phyloP scores from a whole-genome alignment of 1,284 basidiomycete species.

The Fomes fomentarius region DNA sequence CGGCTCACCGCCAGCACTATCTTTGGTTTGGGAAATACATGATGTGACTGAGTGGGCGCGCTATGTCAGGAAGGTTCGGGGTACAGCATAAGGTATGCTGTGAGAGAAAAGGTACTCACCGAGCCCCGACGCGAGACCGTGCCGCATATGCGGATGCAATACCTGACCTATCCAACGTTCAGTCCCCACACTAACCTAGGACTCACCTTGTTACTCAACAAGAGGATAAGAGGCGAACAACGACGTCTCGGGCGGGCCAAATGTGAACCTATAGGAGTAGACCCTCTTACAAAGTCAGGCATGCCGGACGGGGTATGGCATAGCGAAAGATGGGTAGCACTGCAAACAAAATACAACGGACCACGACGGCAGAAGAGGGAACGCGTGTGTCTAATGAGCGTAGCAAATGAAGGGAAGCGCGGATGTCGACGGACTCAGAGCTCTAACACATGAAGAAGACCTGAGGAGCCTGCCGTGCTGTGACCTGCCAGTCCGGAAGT shows the following conservation, averaged over 20 bases:
- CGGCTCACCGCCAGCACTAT: too few relatives aligned
- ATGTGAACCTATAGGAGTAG: background rate
- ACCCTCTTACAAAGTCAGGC: background rate
- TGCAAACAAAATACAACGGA: constrained; percentile 10
- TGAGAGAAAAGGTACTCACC: too few relatives aligned
- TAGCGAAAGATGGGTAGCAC: background rate
- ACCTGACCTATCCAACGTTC: background rate
- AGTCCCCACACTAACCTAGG: background rate
- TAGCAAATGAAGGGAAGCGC: constrained; percentile 7
- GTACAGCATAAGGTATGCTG: too few relatives aligned
- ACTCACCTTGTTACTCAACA: background rate
- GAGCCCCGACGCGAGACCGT: too few relatives aligned
- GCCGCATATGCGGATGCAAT: background rate
- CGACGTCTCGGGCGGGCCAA: background rate
- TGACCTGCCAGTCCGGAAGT: constrained; percentile 11
- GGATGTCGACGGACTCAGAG: background rate
- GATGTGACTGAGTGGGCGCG: too few relatives aligned
- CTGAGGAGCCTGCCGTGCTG: constrained; percentile 10
- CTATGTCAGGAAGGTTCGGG: too few relatives aligned
- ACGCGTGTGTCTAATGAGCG: constrained; percentile 6
- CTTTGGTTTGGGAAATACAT: too few relatives aligned
- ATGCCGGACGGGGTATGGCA: background rate
- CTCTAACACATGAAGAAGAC: background rate
- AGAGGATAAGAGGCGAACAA: background rate
- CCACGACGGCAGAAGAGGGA: background rate